Conservation (phyloP, 2,329 filamentous ascomycete genomes). For the Neonectria ditissima region DNA sequence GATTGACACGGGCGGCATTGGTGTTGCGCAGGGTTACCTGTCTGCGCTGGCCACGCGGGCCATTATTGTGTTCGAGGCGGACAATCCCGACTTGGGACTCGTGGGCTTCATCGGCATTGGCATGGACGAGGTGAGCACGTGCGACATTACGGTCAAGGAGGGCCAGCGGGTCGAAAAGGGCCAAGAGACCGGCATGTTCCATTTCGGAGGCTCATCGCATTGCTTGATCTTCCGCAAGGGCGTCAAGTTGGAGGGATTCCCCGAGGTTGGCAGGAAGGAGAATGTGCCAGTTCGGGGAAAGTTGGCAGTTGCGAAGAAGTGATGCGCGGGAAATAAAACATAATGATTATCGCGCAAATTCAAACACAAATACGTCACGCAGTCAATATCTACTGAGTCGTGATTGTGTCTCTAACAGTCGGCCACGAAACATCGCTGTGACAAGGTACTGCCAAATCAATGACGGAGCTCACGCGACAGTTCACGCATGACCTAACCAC, state of each 20-base stretch:
- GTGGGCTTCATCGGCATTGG: constrained; percentile 79
- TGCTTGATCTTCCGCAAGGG: constrained; percentile 74
- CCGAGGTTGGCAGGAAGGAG: constrained; percentile 48
- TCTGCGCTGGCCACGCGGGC: constrained; percentile 76
- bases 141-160: constrained; percentile 75
- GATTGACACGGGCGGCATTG: constrained; percentile 53
- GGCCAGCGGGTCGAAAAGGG: constrained; percentile 77
- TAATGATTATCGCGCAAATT: not conserved
- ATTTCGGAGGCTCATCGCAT: constrained; percentile 80
- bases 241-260: constrained; percentile 60
- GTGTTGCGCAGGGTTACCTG: constrained; percentile 73
- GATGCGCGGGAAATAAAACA: not conserved
- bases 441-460: not conserved
- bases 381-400: no score
- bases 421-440: no score
- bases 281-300: constrained; percentile 56
- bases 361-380: not conserved
- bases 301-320: constrained; percentile 48
- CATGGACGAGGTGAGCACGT: constrained; percentile 82
- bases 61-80: constrained; percentile 77
- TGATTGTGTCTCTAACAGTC: no score
- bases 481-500: not conserved
- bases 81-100: constrained; percentile 74
- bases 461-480: not conserved
- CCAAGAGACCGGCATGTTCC: constrained; percentile 81